Conservation (phyloP, 2,329 filamentous ascomycete species). For the Xylaria sp. region DNA sequence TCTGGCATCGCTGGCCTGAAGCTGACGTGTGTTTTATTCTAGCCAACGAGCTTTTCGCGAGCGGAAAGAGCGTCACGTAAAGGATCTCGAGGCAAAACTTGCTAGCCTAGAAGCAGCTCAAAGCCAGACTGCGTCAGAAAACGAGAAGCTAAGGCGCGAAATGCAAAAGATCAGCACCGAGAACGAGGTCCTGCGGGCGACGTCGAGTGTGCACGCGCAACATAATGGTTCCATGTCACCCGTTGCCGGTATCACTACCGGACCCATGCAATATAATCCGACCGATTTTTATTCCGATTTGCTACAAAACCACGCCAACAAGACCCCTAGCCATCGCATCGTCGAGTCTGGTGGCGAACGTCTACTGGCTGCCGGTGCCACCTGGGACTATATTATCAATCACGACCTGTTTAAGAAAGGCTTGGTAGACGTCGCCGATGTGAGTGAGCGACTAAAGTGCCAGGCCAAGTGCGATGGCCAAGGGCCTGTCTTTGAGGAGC, state of each 20-base stretch:
- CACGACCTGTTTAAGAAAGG: conserved; percentile 82
- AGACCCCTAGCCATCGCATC: conserved; percentile 75
- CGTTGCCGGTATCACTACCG: conserved; percentile 63
- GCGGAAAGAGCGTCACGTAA: conserved; percentile 93
- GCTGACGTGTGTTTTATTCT: conserved; percentile 22
- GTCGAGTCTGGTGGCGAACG: conserved; percentile 74
- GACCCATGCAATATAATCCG: conserved; percentile 77
- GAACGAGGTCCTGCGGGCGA: conserved; percentile 91
- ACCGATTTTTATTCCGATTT: conserved; percentile 77
- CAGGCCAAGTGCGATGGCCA: conserved; percentile 85
- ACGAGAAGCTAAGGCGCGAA: conserved; percentile 85
- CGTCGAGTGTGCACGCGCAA: conserved; percentile 60
- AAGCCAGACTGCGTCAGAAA: conserved; percentile 79
- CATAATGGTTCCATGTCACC: conserved; percentile 56
- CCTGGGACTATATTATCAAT: conserved; percentile 89
- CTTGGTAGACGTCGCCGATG: conserved; percentile 81
- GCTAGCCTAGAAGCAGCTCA: conserved; percentile 79
- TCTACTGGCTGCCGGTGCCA: conserved; percentile 78
- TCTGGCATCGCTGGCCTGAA: conserved; percentile 4
- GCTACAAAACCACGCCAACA: conserved; percentile 70
- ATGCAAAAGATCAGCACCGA: conserved; percentile 87
- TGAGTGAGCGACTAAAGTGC: conserved; percentile 81
- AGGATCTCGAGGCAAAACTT: conserved; percentile 90
- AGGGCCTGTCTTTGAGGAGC: conserved; percentile 87
- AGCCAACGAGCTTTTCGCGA: conserved; percentile 97